phyloP scores from a whole-genome alignment of 192 early-diverging fungal species.

The Entophlyctis luteolus region DNA sequence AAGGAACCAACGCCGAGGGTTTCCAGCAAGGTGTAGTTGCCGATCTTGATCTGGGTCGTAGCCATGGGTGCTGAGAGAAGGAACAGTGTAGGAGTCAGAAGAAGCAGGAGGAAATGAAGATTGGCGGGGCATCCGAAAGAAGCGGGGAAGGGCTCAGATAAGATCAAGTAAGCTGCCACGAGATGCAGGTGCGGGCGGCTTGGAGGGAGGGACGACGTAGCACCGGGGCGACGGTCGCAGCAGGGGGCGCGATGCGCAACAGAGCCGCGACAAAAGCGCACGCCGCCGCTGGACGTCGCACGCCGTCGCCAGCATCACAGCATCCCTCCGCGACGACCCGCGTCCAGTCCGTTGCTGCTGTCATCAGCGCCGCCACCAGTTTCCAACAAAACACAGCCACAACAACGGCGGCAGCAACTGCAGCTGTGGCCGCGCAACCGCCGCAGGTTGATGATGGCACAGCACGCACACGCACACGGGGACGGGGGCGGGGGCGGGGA shows the following conservation, averaged over 20 bases:
- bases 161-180: conserved; percentile 16
- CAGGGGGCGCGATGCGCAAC: too few species aligned
- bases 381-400: not conserved
- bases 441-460: not conserved
- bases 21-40: conserved; percentile 90
- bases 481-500: not conserved
- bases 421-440: not conserved
- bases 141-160: conserved; percentile 5
- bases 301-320: too few species aligned
- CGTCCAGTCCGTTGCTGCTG: too few species aligned
- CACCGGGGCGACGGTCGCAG: too few species aligned
- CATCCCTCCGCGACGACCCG: too few species aligned
- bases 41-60: conserved; percentile 52
- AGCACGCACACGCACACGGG: not conserved
- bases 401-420: not conserved
- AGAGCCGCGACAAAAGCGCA: too few species aligned
- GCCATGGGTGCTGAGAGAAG: conserved; percentile 27
- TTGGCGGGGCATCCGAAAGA: too few species aligned
- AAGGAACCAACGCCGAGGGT: conserved; percentile 97
- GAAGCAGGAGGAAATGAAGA: too few species aligned
- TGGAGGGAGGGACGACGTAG: too few species aligned
- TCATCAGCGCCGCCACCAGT: not conserved
- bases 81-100: not conserved
- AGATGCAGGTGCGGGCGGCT: too few species aligned
- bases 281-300: too few species aligned